Percentiles rank a stretch among this genome's conserved stretches.
These are phyloP conservation scores for Blastobotrys indianensis DNA, from an alignment of 1,139 yeast genomes.

Conservation along the genomic window DNA sequence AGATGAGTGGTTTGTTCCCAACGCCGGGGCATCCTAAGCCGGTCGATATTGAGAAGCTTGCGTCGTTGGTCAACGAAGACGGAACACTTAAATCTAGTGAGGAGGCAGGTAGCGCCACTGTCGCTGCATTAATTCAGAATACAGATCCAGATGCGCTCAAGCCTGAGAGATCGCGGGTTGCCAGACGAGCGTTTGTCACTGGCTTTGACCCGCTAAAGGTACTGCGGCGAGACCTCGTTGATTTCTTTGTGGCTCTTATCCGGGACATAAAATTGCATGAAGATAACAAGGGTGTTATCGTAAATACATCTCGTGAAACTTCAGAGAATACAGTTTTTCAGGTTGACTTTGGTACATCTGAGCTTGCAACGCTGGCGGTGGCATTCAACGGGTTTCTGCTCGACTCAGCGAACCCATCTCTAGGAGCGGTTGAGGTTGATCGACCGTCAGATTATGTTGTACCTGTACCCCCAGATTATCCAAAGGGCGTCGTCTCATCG, in stretches of 20 bases:
- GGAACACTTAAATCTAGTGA: slow-evolving; percentile 2
- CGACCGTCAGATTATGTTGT: slow-evolving; percentile 48
- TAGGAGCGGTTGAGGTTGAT: slow-evolving; percentile 5
- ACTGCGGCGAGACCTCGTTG: slow-evolving; percentile 38
- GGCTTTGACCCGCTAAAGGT: slow-evolving; percentile 42
- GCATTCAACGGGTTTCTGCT: slow-evolving; percentile 41
- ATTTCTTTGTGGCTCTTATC: slow-evolving; percentile 41
- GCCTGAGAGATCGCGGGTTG: slow-evolving; percentile 25
- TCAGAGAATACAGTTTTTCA: slow-evolving; percentile 19
- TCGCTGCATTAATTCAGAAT: slow-evolving; percentile 7
- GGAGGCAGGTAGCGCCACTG: slow-evolving; percentile 4
- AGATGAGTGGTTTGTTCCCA: slow-evolving; percentile 74
- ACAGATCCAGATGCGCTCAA: slow-evolving; percentile 13
- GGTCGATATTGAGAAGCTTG: slow-evolving; percentile 12
- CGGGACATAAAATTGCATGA: slow-evolving; percentile 14
- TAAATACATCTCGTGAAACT: slow-evolving; percentile 1
- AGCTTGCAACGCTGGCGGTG: slow-evolving; percentile 55
- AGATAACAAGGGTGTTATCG: slow-evolving; percentile 6
- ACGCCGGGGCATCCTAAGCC: slow-evolving; percentile 63
- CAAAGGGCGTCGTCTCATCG: slow-evolving; percentile 16
- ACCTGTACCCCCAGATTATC: slow-evolving; percentile 21
- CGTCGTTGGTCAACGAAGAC: slow-evolving; percentile 4
- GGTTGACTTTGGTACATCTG: slow-evolving; percentile 48
- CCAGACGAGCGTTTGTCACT: slow-evolving; percentile 48
- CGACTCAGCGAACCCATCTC: slow-evolving; percentile 24